Conservation (phyloP, 2,329 filamentous ascomycete genomes). For the Hypoxylon sp. region DNA sequence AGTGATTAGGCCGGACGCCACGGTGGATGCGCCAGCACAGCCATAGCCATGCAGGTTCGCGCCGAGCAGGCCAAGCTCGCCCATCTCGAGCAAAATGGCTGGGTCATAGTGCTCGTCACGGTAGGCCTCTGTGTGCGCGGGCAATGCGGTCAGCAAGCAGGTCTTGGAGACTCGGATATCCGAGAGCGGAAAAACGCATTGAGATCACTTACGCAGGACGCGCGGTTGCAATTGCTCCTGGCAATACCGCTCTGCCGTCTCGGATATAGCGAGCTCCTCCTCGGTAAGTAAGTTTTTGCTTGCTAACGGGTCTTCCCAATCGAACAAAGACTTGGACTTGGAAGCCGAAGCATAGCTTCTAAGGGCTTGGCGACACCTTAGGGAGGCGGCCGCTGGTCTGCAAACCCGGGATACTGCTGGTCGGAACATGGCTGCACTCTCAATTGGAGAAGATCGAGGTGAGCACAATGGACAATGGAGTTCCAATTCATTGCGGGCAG, state of each 20-base stretch:
- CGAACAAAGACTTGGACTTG: constrained; percentile 65
- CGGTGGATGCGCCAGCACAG: constrained; percentile 87
- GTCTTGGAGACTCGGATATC: background rate
- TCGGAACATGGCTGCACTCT: constrained; percentile 45
- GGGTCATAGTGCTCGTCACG: constrained; percentile 88
- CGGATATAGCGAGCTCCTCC: constrained; percentile 88
- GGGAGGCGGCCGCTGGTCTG: constrained; percentile 35
- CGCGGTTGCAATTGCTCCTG: constrained; percentile 88
- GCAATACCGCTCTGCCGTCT: constrained; percentile 93
- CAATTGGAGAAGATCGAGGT: constrained; percentile 31
- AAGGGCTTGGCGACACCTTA: constrained; percentile 32
- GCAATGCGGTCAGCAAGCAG: constrained; percentile 28
- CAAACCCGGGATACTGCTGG: constrained; percentile 40
- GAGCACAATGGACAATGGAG: constrained; percentile 14
- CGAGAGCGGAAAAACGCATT: constrained; percentile 1
- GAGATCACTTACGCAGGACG: constrained; percentile 79
- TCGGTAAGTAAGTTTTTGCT: constrained; percentile 83
- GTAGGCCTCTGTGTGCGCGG: constrained; percentile 56
- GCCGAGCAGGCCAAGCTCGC: constrained; percentile 87
- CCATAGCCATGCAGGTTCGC: constrained; percentile 88
- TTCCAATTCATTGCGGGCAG: constrained; percentile 22
- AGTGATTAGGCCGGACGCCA: constrained; percentile 90
- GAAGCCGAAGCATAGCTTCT: constrained; percentile 49
- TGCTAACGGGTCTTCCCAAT: constrained; percentile 91
- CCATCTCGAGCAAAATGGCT: constrained; percentile 91